A percentile compares a stretch with the other conserved stretches of the same genome.
phyloP scores from a whole-genome alignment of 257 asterid species.

The Ballota nigra region DNA sequence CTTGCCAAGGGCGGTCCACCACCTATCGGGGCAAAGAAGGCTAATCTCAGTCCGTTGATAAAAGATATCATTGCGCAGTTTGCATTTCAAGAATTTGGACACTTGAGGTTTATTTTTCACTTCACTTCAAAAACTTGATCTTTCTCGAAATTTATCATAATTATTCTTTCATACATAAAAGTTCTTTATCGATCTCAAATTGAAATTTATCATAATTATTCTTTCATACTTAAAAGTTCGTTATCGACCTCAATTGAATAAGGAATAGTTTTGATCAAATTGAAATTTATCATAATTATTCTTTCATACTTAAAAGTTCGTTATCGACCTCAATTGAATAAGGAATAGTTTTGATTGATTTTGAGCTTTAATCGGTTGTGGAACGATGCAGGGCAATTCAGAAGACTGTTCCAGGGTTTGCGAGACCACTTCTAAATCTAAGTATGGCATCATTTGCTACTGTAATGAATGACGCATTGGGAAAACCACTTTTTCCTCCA shows the following conservation, averaged over 20 bases:
- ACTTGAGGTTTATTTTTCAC: constrained; percentile 45
- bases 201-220: no score
- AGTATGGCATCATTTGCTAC: constrained; percentile 56
- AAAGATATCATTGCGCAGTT: constrained; percentile 65
- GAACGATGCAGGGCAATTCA: constrained; percentile 85
- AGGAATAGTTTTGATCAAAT: no score
- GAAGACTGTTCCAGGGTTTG: constrained; percentile 59
- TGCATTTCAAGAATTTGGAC: constrained; percentile 90
- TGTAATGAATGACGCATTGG: constrained; percentile 58
- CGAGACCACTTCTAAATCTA: constrained; percentile 67
- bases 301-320: no score
- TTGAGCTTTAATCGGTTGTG: no score
- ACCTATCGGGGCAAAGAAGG: constrained; percentile 53
- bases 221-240: no score
- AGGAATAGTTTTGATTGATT: not conserved
- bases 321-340: no score
- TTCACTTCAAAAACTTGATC: not conserved
- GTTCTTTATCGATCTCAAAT: not conserved
- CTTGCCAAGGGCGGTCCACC: constrained; percentile 63
- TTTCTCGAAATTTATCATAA: not conserved
- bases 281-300: no score
- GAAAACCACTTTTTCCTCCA: constrained; percentile 45
- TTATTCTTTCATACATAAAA: not conserved
- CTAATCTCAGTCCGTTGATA: constrained; percentile 45
- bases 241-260: no score